These are phyloP conservation scores for Glycyrrhiza uralensis DNA, from an alignment of 306 rosid genomes.

Conservation along the genomic window DNA sequence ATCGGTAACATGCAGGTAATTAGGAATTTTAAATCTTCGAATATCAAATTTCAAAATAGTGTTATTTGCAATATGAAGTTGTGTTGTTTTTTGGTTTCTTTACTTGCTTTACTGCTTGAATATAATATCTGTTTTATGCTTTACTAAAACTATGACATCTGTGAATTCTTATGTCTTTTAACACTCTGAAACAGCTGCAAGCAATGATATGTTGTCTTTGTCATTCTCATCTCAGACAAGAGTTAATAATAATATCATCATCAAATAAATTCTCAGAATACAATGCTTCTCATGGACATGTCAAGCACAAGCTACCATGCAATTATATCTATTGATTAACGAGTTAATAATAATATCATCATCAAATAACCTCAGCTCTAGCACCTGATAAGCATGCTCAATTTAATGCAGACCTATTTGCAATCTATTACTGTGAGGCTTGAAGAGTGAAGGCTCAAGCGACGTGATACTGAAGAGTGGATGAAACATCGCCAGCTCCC, in stretches of 20 bases:
- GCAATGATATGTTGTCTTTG: not conserved
- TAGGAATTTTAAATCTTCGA: not conserved
- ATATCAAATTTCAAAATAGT: not conserved
- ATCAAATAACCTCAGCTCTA: no score
- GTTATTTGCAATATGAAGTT: not conserved
- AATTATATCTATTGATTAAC: not conserved
- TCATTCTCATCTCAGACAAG: not conserved
- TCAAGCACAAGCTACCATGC: not conserved
- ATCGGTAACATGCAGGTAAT: conserved; percentile 97
- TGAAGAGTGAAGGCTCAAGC: conserved; percentile 93
- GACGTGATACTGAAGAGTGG: conserved; percentile 95
- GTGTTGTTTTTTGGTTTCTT: not conserved
- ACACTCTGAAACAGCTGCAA: not conserved
- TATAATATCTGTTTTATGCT: not conserved
- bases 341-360: no score
- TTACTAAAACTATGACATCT: not conserved
- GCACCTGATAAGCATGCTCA: conserved; percentile 19
- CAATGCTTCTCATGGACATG: not conserved
- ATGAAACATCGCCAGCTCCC: conserved; percentile 94
- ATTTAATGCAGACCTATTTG: conserved; percentile 70
- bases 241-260: not conserved
- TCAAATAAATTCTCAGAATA: not conserved
- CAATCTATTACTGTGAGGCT: conserved; percentile 87
- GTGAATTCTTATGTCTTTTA: not conserved
- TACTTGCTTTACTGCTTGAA: not conserved